Percentiles rank a stretch among this genome's conserved stretches.
Evolutionary conservation across 177 flowering plant genomes (phyloP).

Genomic region (Vitis hybrid): DNA sequence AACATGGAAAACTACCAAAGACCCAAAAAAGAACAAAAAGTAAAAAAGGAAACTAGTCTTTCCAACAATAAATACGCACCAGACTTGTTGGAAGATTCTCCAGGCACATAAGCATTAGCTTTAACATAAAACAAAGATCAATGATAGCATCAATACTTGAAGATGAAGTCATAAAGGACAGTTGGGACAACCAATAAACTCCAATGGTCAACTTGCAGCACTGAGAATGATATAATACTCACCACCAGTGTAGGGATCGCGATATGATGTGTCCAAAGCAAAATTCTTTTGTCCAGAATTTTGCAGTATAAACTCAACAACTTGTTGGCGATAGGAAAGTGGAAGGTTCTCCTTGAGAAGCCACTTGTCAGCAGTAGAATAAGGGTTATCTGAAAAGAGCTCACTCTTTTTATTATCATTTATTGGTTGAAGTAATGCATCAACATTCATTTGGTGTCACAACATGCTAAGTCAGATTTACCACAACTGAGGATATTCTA

Average conservation of each 20-base stretch:
- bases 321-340: constrained; percentile 83
- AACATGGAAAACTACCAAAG: background rate
- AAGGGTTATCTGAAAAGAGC: constrained; percentile 73
- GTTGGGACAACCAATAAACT: background rate
- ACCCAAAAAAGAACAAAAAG: background rate
- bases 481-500: no score
- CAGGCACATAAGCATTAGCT: constrained; percentile 96
- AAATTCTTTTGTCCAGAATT: constrained; percentile 76
- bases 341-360: constrained; percentile 93
- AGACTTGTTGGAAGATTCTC: constrained; percentile 49
- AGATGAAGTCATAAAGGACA: no score
- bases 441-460: background rate
- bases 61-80: constrained; percentile 32
- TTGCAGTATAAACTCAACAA: constrained; percentile 91
- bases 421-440: background rate
- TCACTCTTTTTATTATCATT: constrained; percentile 12
- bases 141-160: no score
- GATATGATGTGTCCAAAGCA: constrained; percentile 63
- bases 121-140: constrained; percentile 25
- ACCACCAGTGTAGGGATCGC: constrained; percentile 97
- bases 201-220: background rate
- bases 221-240: constrained; percentile 25
- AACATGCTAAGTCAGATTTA: no score
- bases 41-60: background rate
- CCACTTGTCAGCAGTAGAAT: constrained; percentile 92